A percentile compares a stretch with the other conserved stretches of the same genome.
These are phyloP conservation scores for Agroathelia rolfsii DNA, from an alignment of 1,284 basidiomycete species.

Conservation along the genomic window DNA sequence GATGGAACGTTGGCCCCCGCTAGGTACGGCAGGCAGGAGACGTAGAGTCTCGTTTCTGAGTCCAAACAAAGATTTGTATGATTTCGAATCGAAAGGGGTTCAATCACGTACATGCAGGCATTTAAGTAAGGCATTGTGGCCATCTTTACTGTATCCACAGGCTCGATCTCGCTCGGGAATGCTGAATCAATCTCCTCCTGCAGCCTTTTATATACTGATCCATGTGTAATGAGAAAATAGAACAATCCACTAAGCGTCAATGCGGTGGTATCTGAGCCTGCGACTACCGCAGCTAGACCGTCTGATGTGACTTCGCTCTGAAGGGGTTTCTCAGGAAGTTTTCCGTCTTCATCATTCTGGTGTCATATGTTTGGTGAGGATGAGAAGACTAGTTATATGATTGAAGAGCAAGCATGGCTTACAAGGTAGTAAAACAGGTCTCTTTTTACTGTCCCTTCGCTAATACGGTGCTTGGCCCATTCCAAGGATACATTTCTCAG, in stretches of 20 bases:
- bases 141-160: slow-evolving; percentile 11
- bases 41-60: slow-evolving; percentile 31
- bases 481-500: slow-evolving; percentile 8
- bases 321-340: slow-evolving; percentile 12
- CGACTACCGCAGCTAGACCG: slow-evolving; percentile 39
- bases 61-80: slow-evolving; percentile 1
- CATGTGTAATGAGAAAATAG: slow-evolving; percentile 26
- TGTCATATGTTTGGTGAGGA: too few species aligned
- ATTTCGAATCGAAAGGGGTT: slow-evolving; percentile 1
- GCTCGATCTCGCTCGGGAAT: slow-evolving; percentile 11
- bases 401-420: slow-evolving; percentile 3
- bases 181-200: slow-evolving; percentile 15
- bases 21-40: slow-evolving; percentile 27
- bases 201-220: slow-evolving; percentile 9
- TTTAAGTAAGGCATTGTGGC: slow-evolving; percentile 22
- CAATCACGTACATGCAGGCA: slow-evolving; percentile 21
- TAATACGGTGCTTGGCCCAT: slow-evolving; percentile 7
- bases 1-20: slow-evolving; percentile 22
- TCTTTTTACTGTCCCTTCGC: slow-evolving; percentile 9
- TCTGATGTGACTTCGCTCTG: slow-evolving; percentile 31
- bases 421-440: slow-evolving; percentile 24
- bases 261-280: slow-evolving; percentile 49
- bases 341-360: slow-evolving; percentile 10
- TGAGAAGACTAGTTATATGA: neutral
- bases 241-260: slow-evolving; percentile 34